A percentile compares a stretch with the other conserved stretches of the same genome.
These are phyloP conservation scores for Ustulina deusta DNA, from an alignment of 2,329 filamentous ascomycete genomes.

Conservation along the genomic window DNA sequence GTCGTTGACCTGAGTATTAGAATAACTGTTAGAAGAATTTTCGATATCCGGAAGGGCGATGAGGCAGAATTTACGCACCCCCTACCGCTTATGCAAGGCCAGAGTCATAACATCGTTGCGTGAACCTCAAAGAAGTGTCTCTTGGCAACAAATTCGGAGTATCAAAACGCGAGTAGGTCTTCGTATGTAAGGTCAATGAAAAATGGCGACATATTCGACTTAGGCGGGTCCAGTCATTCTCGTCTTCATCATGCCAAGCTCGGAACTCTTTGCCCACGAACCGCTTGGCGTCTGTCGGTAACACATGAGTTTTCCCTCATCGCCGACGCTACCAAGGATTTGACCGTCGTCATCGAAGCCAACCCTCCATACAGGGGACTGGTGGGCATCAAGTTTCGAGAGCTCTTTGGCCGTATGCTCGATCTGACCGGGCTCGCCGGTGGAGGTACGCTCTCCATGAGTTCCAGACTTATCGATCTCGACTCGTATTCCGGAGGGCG, in stretches of 20 bases:
- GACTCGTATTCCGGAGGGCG: constrained; percentile 63
- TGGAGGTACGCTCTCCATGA: constrained; percentile 63
- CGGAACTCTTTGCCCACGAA: constrained; percentile 69
- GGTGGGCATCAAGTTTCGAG: constrained; percentile 74
- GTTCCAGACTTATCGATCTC: constrained; percentile 64
- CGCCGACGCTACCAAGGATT: constrained; percentile 79
- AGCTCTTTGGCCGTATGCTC: constrained; percentile 72
- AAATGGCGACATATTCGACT: background rate
- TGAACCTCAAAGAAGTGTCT: background rate
- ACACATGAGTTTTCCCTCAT: constrained; percentile 75
- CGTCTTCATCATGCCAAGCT: constrained; percentile 69
- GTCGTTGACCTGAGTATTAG: background rate
- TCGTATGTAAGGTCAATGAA: background rate
- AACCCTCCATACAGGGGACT: constrained; percentile 80
- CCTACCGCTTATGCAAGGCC: too few species aligned
- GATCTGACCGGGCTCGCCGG: constrained; percentile 73
- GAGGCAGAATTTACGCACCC: background rate
- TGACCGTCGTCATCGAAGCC: constrained; percentile 78
- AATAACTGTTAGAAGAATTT: background rate
- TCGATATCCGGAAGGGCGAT: background rate
- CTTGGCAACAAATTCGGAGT: background rate
- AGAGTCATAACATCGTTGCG: background rate
- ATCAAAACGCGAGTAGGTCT: background rate
- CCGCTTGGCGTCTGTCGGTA: constrained; percentile 71
- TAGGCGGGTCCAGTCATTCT: constrained; percentile 56